Conservation (phyloP, 1,284 basidiomycete species). For the Melampsora americana region DNA sequence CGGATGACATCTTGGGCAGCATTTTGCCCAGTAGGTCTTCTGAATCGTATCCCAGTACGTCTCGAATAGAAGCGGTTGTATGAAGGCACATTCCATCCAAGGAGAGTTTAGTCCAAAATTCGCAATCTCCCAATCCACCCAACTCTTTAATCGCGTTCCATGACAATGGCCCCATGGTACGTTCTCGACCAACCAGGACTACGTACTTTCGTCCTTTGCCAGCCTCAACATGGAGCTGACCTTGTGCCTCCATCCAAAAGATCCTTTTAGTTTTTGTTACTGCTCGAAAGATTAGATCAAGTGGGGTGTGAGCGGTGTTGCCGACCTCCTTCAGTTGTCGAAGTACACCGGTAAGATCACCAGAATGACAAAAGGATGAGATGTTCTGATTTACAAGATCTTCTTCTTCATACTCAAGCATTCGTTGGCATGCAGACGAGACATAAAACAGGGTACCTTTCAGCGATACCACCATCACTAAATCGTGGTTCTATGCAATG, state of each 20-base stretch:
- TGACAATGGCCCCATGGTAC: conserved; percentile 10
- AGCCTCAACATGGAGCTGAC: conserved; percentile 25
- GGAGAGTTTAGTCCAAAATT: conserved; percentile 34
- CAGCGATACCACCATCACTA: conserved; percentile 24
- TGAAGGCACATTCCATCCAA: conserved; percentile 23
- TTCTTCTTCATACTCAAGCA: conserved; percentile 19
- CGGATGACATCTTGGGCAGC: background rate
- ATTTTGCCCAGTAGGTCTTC: conserved; percentile 16
- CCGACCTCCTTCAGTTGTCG: conserved; percentile 27
- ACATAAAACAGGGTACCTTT: conserved; percentile 34
- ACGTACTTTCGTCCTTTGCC: conserved; percentile 33
- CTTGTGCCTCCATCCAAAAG: conserved; percentile 35
- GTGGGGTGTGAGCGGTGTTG: conserved; percentile 16
- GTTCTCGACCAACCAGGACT: conserved; percentile 9
- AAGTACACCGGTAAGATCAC: conserved; percentile 25
- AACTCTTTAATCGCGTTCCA: conserved; percentile 19
- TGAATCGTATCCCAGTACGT: conserved; percentile 1
- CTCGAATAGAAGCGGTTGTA: background rate
- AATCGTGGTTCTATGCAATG: conserved; percentile 15
- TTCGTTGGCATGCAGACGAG: conserved; percentile 15
- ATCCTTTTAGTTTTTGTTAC: background rate
- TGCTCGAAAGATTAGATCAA: conserved; percentile 19
- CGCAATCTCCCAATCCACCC: conserved; percentile 19
- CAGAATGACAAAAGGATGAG: conserved; percentile 14
- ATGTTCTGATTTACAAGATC: conserved; percentile 33